Percentiles rank a stretch among this genome's conserved stretches.
Evolutionary conservation across 495 filamentous ascomycete genomes (phyloP).

Genomic region (Podospora sp.): DNA sequence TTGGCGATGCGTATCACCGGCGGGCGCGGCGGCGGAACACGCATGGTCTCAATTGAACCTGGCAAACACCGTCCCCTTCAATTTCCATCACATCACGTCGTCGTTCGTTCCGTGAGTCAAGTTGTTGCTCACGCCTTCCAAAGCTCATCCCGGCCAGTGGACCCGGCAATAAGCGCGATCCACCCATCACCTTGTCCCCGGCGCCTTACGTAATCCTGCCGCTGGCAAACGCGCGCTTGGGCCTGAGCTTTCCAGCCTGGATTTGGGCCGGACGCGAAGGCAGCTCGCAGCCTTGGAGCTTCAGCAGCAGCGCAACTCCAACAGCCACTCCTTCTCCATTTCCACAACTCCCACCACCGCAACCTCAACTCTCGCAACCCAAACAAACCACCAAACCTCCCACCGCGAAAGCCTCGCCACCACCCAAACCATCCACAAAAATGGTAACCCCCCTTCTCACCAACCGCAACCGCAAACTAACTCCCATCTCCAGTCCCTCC

Average conservation of each 20-base stretch:
- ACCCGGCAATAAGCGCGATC: neutral
- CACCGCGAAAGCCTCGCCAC: neutral
- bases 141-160: conserved; percentile 10
- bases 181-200: too few relatives aligned
- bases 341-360: conserved; percentile 14
- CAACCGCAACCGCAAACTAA: conserved; percentile 26
- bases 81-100: neutral
- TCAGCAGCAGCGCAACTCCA: conserved; percentile 15
- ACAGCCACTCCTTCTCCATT: conserved; percentile 5
- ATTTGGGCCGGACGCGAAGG: conserved; percentile 41
- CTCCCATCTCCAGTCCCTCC: conserved; percentile 69
- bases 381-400: neutral
- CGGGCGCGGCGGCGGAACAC: conserved; percentile 33
- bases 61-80: neutral
- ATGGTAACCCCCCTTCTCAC: conserved; percentile 45
- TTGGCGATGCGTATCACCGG: conserved; percentile 74
- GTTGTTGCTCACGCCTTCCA: neutral
- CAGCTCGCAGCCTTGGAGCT: conserved; percentile 49
- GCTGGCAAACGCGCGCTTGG: neutral
- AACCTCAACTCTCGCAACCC: neutral
- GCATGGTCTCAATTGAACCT: conserved; percentile 38
- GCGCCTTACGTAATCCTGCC: conserved; percentile 22
- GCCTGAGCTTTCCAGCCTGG: neutral
- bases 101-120: conserved; percentile 13
- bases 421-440: conserved; percentile 17